Conservation (phyloP, 306 rosid genomes). For the Carpinus viminea region DNA sequence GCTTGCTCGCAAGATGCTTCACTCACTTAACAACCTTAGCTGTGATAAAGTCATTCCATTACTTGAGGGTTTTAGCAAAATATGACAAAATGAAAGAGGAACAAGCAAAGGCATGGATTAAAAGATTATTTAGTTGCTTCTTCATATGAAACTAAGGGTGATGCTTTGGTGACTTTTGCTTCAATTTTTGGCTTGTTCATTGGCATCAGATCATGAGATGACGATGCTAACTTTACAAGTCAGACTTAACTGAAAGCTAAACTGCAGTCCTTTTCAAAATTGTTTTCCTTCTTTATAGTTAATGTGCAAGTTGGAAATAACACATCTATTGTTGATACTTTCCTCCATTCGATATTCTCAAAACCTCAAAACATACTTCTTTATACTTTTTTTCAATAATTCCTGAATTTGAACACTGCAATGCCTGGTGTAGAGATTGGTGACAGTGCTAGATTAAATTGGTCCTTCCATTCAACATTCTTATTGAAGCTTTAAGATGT, state of each 20-base stretch:
- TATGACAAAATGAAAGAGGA: not conserved
- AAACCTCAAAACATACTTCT: not conserved
- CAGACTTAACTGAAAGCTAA: no score
- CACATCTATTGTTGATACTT: not conserved
- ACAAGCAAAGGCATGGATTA: not conserved
- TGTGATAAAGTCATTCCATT: not conserved
- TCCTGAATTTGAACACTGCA: not conserved
- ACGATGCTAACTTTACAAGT: no score
- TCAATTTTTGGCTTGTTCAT: not conserved
- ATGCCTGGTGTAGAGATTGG: not conserved
- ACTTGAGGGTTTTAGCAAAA: not conserved
- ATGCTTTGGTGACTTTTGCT: not conserved
- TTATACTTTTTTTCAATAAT: not conserved
- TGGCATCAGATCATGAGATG: not conserved
- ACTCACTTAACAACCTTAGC: no score
- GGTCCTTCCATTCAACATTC: not conserved
- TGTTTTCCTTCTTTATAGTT: no score
- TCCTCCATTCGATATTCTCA: not conserved
- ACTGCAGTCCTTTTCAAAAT: no score
- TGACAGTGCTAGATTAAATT: not conserved
- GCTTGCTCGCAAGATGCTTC: no score
- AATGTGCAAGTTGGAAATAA: not conserved
- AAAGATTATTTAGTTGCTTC: not conserved
- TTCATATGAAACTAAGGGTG: not conserved
- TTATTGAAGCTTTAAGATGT: not conserved